Evolutionary conservation across 2,329 filamentous ascomycete species (phyloP).

Genomic region (Pyrenophora graminea): DNA sequence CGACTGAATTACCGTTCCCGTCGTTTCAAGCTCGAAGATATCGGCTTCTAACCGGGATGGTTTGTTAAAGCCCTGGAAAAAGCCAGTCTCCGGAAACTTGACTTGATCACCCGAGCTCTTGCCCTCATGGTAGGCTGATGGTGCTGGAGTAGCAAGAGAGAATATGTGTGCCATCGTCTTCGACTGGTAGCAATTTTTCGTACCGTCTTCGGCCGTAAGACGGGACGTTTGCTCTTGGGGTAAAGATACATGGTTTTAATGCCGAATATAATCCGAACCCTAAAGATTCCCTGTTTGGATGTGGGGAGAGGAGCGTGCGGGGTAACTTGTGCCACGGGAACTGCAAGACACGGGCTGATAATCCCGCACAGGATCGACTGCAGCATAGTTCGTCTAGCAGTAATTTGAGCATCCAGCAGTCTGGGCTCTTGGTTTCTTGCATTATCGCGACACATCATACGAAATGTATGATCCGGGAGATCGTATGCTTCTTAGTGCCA

Average conservation of each 20-base stretch:
- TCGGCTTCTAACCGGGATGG: constrained; percentile 49
- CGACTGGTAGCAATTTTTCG: too few species aligned
- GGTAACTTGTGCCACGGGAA: constrained; percentile 8
- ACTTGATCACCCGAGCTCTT: constrained; percentile 31
- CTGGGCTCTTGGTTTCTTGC: background rate
- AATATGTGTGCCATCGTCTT: constrained; percentile 40
- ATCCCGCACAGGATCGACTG: constrained; percentile 5
- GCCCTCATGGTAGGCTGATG: constrained; percentile 33
- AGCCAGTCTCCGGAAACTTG: constrained; percentile 39
- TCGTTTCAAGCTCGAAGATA: constrained; percentile 47
- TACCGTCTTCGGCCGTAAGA: too few species aligned
- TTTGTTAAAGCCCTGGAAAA: constrained; percentile 49
- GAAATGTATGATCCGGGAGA: background rate
- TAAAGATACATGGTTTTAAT: background rate
- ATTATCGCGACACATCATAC: background rate
- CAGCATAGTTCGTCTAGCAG: constrained; percentile 3
- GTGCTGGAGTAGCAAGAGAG: constrained; percentile 33
- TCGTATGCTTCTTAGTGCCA: background rate
- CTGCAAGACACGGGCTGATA: constrained; percentile 12
- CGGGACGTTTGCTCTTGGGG: too few species aligned
- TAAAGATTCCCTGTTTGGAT: constrained; percentile 3
- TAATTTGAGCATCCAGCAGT: background rate
- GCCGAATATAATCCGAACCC: constrained; percentile 11
- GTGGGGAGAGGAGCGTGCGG: constrained; percentile 20
- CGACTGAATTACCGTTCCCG: constrained; percentile 29